Evolutionary conservation across 108 stramenopile species (phyloP), one percentile per base, ranked within the genome.

Genomic region (Pelagomonas calceolata): DNA sequence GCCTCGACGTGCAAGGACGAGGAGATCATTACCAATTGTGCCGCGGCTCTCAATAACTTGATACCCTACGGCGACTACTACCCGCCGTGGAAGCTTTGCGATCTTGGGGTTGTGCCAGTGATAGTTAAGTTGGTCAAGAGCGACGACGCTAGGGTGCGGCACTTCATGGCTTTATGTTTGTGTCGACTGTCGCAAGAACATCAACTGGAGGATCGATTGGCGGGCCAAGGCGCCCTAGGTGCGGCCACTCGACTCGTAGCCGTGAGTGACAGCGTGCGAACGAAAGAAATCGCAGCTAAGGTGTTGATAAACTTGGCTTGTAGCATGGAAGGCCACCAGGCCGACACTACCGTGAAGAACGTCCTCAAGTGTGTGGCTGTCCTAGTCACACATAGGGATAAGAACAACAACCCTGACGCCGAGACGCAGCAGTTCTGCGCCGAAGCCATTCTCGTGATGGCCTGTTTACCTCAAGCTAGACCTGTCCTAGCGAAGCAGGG

Each of bases 401-500:
- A 21, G 35, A 35, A 60, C 64, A 12, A 12, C 39, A 14, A 36
- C 29, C 30, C 64, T 0, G 63, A 31, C 26, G 14, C 51, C 21
- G 51, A 3, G 21, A 60, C 51, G 51, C 51, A 60, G 51, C 51
- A 60, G 51, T 71, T 71, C 31, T 34, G 64, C 64, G 70, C 45
- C 63, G 64, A 71, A 36, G 64, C 44, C 15, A 30, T 71, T 14
- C 34, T 34, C 7, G 34, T 29, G 26, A 29, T 71, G 29, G 51
- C 70, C 36, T 37, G 36, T 29, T 64, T 71, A 26, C 4, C 45
- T 9, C 35, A 32, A 29, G 70, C 70, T 1, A 30, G 70, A 17
- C 70, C 63, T 15, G 65, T 64, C 32, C 32, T 71, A 10, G 70
- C 64, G 30, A 63, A 71, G 39, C 63, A 71, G 63, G 70, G 70